Conservation (phyloP, 352 stramenopile genomes). For the Globisporangium irregulare region DNA sequence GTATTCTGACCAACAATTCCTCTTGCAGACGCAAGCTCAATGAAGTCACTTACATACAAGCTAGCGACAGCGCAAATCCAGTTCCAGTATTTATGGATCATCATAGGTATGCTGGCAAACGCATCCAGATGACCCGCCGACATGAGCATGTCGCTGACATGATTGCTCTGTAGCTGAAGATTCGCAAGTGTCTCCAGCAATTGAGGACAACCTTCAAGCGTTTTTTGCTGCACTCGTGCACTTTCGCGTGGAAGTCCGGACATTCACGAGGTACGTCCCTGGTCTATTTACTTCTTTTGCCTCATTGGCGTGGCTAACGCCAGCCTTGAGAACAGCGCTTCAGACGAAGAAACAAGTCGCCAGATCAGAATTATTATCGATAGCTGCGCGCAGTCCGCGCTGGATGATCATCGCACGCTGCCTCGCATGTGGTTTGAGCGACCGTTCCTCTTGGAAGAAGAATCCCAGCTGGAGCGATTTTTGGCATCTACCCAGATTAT, state of each 20-base stretch:
- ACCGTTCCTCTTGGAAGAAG: conserved; percentile 70
- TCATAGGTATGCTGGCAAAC: conserved; percentile 40
- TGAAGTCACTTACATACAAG: conserved; percentile 57
- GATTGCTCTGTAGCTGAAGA: conserved; percentile 17
- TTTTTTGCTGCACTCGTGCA: conserved; percentile 62
- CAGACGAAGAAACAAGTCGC: conserved; percentile 32
- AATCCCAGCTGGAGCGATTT: conserved; percentile 74
- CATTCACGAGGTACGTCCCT: conserved; percentile 37
- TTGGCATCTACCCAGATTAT: conserved; percentile 63
- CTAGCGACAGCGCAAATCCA: conserved; percentile 57
- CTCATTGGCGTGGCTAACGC: not conserved
- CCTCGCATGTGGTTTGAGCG: conserved; percentile 74
- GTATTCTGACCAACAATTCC: not conserved
- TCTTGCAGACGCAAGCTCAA: conserved; percentile 15
- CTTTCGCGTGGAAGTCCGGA: conserved; percentile 50
- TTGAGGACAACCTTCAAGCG: conserved; percentile 24
- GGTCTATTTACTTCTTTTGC: not conserved
- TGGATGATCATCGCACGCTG: conserved; percentile 39
- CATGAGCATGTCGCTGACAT: conserved; percentile 7
- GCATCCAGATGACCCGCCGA: not conserved
- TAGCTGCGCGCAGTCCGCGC: conserved; percentile 42
- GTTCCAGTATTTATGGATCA: conserved; percentile 55
- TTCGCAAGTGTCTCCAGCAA: not conserved
- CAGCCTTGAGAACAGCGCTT: conserved; percentile 24
- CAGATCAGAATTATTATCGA: conserved; percentile 54